phyloP scores from a whole-genome alignment of 2,329 filamentous ascomycete species.

The Moelleriella libera region DNA sequence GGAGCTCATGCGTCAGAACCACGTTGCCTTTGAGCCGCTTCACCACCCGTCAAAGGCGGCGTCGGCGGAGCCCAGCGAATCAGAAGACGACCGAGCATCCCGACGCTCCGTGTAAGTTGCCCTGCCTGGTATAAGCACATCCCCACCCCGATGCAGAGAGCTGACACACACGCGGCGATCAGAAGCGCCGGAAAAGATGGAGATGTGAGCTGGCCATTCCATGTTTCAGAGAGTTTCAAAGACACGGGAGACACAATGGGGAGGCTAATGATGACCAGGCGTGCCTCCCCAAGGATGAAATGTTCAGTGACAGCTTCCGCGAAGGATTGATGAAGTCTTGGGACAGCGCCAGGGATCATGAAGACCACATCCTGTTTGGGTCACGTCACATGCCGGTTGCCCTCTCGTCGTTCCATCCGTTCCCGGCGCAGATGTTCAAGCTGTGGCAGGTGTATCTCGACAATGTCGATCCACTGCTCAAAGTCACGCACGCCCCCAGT shows the following conservation, averaged over 20 bases:
- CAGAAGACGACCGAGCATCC: conserved; percentile 6
- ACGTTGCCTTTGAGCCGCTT: conserved; percentile 37
- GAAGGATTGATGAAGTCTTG: conserved; percentile 25
- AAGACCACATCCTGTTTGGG: conserved; percentile 39
- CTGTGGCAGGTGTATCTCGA: conserved; percentile 46
- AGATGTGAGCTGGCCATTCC: neutral
- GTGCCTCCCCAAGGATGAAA: neutral
- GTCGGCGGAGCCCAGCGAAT: conserved; percentile 1
- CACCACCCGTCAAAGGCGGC: conserved; percentile 8
- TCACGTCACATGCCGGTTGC: conserved; percentile 23
- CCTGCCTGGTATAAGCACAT: too few species aligned
- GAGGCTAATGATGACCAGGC: neutral
- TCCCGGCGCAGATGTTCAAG: conserved; percentile 27
- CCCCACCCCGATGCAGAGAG: too few species aligned
- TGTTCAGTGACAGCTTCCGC: neutral
- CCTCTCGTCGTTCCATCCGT: conserved; percentile 35
- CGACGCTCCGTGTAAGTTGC: neutral
- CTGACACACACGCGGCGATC: too few species aligned
- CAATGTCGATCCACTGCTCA: conserved; percentile 44
- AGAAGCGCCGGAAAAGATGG: neutral
- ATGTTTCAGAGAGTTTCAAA: too few species aligned
- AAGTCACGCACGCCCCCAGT: conserved; percentile 40
- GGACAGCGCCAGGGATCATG: conserved; percentile 24
- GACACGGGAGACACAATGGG: too few species aligned
- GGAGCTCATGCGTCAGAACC: conserved; percentile 35